Conservation (phyloP, 2,329 filamentous ascomycete species). For the Rhinocladiella mackenziei region DNA sequence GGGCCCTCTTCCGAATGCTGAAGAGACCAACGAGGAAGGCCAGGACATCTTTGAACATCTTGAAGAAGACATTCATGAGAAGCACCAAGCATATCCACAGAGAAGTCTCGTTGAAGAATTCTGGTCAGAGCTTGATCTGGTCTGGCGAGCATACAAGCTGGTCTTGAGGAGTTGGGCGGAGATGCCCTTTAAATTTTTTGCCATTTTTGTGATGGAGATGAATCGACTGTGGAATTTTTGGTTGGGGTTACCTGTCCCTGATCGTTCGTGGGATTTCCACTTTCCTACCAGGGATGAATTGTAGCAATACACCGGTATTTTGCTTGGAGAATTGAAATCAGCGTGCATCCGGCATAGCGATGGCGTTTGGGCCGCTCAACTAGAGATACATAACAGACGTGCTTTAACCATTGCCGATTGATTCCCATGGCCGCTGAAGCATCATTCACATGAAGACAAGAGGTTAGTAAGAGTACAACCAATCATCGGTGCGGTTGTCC, state of each 20-base stretch:
- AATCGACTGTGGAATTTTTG: constrained; percentile 58
- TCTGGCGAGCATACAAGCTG: constrained; percentile 61
- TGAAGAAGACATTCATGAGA: constrained; percentile 36
- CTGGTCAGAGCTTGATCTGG: constrained; percentile 58
- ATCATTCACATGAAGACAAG: no score
- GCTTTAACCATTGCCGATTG: no score
- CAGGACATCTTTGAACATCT: constrained; percentile 31
- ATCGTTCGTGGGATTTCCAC: constrained; percentile 53
- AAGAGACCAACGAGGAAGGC: constrained; percentile 2
- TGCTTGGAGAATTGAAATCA: no score
- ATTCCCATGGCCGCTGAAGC: no score
- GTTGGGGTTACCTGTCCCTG: constrained; percentile 58
- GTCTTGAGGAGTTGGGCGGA: constrained; percentile 67
- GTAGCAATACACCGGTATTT: constrained; percentile 31
- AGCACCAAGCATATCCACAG: constrained; percentile 23
- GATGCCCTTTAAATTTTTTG: constrained; percentile 64
- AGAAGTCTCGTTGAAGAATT: constrained; percentile 56
- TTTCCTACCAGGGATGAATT: constrained; percentile 45
- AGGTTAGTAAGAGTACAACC: neutral
- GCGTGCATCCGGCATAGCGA: no score
- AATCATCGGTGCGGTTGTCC: no score
- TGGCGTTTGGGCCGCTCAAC: constrained; percentile 5
- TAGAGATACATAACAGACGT: constrained; percentile 1
- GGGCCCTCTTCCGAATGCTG: constrained; percentile 8
- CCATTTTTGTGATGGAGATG: constrained; percentile 53